Base-by-base conservation (phyloP, 257 asterid genomes). In the Fraxinus excelsior region DNA sequence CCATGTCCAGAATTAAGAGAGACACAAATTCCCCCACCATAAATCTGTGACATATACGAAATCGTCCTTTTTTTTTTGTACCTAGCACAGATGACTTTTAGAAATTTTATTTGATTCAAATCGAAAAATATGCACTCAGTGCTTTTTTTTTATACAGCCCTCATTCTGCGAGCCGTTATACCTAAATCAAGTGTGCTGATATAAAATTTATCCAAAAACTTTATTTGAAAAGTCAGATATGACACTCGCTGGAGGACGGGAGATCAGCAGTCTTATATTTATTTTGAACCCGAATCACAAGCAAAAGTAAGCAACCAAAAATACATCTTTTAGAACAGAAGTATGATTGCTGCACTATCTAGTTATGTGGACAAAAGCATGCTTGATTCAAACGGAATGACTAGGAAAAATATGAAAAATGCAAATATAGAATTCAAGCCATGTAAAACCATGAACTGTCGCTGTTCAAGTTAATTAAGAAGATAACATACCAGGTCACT, bases 401-500 rank as follows among this genome's bases (percentile, higher is more conserved):
- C 46, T 19, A 73, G 74, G 65, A 67, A 49, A 40, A 51, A 51
- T 7, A 78, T 67, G 73, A 66, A 73, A 40, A 70, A 26, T 62
- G 44, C 11, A 70, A 62, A 53, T 23, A 31, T 37, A 74, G 68
- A 37, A 70, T 60, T 25, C 29, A 44, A 42, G 74, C 18, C 25
- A n/a, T 7, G 25, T 18, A 56, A 56, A 56, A n/a, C 25, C 65
- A n/a, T 56, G 65, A 56, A n/a, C 10, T 56, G 62, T 46, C 23
- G 23, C 23, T 53, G 10, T 11, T 49, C 75, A 72, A 34, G 60
- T 60, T 64, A 19, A 67, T 46, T 19, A 82, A 70, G 74, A 70
- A 38, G 73, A 75, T 13, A 56, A 21, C 96, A 68, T 93, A 93
- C 99, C 97, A 93, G 86, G 86, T 96, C 98, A 84, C 91, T 96